Conservation (phyloP, 2,329 filamentous ascomycete genomes). For the Diaporthe amygdali region DNA sequence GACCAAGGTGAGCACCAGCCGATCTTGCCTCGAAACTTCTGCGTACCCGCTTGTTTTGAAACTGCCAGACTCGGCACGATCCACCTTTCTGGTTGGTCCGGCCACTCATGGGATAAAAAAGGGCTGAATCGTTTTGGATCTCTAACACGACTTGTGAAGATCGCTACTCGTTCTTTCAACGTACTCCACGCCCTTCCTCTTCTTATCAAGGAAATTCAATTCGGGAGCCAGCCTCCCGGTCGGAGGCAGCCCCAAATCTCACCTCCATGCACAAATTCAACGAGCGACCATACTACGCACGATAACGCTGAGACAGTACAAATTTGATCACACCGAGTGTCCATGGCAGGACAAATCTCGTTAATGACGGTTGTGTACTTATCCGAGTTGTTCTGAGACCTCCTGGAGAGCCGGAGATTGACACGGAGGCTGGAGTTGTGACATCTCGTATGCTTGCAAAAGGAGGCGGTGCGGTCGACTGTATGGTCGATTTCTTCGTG, state of each 20-base stretch:
- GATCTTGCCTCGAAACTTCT: conserved; percentile 1
- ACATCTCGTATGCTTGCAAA: no score
- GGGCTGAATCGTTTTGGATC: not conserved
- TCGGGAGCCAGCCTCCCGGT: not conserved
- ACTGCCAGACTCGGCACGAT: not conserved
- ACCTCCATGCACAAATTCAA: not conserved
- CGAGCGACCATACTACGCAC: not conserved
- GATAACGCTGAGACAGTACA: no score
- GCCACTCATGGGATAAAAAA: not conserved
- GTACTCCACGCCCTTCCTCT: not conserved
- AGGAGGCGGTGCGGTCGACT: no score
- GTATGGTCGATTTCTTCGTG: no score
- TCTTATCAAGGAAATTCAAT: not conserved
- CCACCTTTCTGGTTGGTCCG: not conserved
- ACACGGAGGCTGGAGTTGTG: no score
- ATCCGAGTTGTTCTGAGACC: no score
- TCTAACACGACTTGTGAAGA: not conserved
- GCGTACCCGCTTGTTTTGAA: conserved; percentile 6
- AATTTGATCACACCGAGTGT: no score
- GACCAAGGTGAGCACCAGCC: not conserved
- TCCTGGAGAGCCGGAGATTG: no score
- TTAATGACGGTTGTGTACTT: no score
- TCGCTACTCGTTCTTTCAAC: not conserved
- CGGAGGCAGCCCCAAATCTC: not conserved
- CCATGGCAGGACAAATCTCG: no score